Base-by-base conservation (phyloP, 2,329 filamentous ascomycete species). In the Dryadomyces sulphureus region DNA sequence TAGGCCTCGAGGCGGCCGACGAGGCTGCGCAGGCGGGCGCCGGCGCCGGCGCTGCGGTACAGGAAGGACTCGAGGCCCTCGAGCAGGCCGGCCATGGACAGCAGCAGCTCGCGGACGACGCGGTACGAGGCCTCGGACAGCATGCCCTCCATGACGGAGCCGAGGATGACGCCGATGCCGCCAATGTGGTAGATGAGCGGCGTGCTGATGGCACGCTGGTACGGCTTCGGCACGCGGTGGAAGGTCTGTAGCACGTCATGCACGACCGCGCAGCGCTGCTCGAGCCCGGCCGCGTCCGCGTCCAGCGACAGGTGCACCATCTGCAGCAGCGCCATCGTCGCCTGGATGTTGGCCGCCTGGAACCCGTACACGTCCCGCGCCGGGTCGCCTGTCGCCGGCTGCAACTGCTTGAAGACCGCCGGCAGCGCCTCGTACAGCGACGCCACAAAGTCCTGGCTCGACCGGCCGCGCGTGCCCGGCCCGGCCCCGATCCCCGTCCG, bases 271-370 rank as follows among this genome's bases (percentile, higher is more conserved):
- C 59, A 61, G 41, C 56, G 55, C 47, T 56, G 54, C 24, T 58
- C 55, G 12, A 59, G 50, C 43, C 54, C 55, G 22, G 50, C 40
- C 17, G 40, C 54, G 16, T 55, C 55, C 2, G 48, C 51, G 24
- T 57, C 55, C 8, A 53, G 50, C 20, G 57, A 55, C 35, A 60
- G 54, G 39, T 52, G 50, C 4, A 60, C 56, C 50, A 61, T 62
- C 11, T 59, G 56, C 14, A 61, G 50, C 38, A 62, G 54, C 38
- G 59, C 56, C 20, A 62, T 54, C 8, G 57, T 62, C 22, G 57
- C 60, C 27, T 57, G 55, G 32, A 63, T 62, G 35, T 62, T 63
- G 43, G 60, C 61, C 1, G 61, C 58, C 44, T 63, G 60, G 45
- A 62, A 63, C 0, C 59, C 56, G 38, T 57, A 60, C 1, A 57